Evolutionary conservation across 1,284 basidiomycete genomes (phyloP).

Genomic region (Coriolopsis trogii): DNA sequence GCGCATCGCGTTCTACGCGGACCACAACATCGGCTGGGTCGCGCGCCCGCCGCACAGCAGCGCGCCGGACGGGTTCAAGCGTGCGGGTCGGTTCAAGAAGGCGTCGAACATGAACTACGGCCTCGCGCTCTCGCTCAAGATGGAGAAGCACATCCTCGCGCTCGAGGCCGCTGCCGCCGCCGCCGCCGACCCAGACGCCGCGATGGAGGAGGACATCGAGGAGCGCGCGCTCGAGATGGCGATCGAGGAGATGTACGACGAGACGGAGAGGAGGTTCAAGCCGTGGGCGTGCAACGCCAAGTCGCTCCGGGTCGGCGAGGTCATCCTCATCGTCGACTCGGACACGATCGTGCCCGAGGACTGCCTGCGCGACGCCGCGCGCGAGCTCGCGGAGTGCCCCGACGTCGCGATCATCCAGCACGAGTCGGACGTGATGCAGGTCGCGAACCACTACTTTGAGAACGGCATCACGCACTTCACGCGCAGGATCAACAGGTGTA

Average conservation of each 20-base stretch:
- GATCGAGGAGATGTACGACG: conserved; percentile 67
- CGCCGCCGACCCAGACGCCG: conserved; percentile 39
- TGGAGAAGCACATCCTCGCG: conserved; percentile 50
- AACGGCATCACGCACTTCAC: conserved; percentile 87
- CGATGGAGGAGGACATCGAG: conserved; percentile 49
- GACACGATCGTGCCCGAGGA: conserved; percentile 89
- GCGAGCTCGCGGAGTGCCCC: conserved; percentile 76
- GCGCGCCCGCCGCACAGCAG: conserved; percentile 53
- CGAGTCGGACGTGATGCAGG: conserved; percentile 86
- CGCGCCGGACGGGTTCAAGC: conserved; percentile 48
- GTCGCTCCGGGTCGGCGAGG: conserved; percentile 60
- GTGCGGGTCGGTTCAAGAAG: conserved; percentile 66
- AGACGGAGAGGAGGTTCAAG: conserved; percentile 53
- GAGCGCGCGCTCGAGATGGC: conserved; percentile 67
- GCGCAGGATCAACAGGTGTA: conserved; percentile 75
- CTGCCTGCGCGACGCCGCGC: conserved; percentile 83
- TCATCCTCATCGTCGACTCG: conserved; percentile 76
- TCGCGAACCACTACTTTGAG: conserved; percentile 86
- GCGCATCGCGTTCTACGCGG: conserved; percentile 51
- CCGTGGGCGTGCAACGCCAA: conserved; percentile 70
- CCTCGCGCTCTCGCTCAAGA: conserved; percentile 49
- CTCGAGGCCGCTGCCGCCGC: conserved; percentile 46
- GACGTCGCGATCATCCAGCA: conserved; percentile 86
- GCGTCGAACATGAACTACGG: conserved; percentile 64
- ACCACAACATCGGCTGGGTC: conserved; percentile 58